Evolutionary conservation across 441 rosid species (phyloP), one percentile per base, ranked within the genome.

Genomic region (Eugenia klotzschiana): DNA sequence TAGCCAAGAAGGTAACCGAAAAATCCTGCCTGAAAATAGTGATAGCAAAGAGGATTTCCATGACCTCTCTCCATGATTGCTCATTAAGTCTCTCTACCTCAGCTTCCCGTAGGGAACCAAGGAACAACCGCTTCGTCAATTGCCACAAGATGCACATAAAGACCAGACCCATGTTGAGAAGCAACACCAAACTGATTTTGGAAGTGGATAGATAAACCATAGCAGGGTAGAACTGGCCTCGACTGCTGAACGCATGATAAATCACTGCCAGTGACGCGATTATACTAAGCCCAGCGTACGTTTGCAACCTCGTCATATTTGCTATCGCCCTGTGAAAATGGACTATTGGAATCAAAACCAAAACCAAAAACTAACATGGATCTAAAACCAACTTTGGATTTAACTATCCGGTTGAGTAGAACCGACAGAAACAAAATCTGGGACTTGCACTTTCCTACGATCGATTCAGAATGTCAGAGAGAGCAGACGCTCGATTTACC

Each of bases 21-120:
- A 97, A 95, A 22, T 97, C 99, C 87, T 95, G 98, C 82, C 99
- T 87, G 87, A 95, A 97, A 37, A 97, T 95, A 18, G 99, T 97
- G 79, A 94, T 94, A 4, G 98, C 98, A 82, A 97, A 97, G 87
- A 97, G 98, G 84, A 95, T 93, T 87, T 97, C 99, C 98, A 95
- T 94, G 80, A 95, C 92, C 86, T 96, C 99, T 81, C 99, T 93
- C 98, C 98, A 94, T 4, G 96, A 94, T 82, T 95, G 99, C 87
- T 95, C 99, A 81, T 97, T 97, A 51, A 97, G 86, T 83, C 98
- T 91, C 91, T 95, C 99, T 20, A 97, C 92, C 79, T 97, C 98
- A 22, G 98, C 98, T 90, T 97, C 99, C 3, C 99, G 93, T 23
- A 96, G 98, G 20, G 95, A 84, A 56, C 99, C 98, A 58, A 95